These are phyloP conservation scores for Danielozyma ontarioensis DNA, from an alignment of 805 yeast species.

Conservation along the genomic window DNA sequence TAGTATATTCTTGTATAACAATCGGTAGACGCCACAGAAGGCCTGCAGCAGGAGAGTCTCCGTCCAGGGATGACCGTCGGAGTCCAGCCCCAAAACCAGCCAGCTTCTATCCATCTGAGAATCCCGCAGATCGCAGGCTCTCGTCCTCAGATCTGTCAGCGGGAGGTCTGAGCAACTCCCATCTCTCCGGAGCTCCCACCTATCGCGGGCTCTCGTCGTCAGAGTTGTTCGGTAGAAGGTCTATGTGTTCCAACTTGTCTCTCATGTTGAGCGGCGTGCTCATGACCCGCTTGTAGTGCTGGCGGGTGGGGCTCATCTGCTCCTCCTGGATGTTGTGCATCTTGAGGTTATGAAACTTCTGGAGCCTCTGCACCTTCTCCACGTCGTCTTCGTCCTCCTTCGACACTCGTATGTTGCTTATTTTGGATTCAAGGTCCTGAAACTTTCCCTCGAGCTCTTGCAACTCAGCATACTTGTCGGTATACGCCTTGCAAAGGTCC, in stretches of 20 bases:
- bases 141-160: no score
- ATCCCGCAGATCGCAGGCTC: no score
- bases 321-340: slow-evolving; percentile 1
- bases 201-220: no score
- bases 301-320: neutral
- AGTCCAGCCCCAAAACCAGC: no score
- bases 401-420: slow-evolving; percentile 13
- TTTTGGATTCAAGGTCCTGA: slow-evolving; percentile 8
- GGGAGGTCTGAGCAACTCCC: no score
- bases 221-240: no score
- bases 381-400: neutral
- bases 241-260: neutral
- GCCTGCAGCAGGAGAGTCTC: no score
- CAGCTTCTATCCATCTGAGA: no score
- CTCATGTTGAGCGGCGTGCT: neutral
- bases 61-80: no score
- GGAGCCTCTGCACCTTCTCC: slow-evolving; percentile 3
- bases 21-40: no score
- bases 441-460: slow-evolving; percentile 16
- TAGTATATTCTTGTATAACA: slow-evolving; percentile 2
- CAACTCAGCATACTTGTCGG: slow-evolving; percentile 18
- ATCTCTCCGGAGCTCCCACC: no score
- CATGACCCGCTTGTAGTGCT: neutral
- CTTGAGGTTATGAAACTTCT: slow-evolving; percentile 6
- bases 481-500: slow-evolving; percentile 15